These are phyloP conservation scores for Aphanocladium album DNA, from an alignment of 2,329 filamentous ascomycete genomes.

Conservation along the genomic window DNA sequence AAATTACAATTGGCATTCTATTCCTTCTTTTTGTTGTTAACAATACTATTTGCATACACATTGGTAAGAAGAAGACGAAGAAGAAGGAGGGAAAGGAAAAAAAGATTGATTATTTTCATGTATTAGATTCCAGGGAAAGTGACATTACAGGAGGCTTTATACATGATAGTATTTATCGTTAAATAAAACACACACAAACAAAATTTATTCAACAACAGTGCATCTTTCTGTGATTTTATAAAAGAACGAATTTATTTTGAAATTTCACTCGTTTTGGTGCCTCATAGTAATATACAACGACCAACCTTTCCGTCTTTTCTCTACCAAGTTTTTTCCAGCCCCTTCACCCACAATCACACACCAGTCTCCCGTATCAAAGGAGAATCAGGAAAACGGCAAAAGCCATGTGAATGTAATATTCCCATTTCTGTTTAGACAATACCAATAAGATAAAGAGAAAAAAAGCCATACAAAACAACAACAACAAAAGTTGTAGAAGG, in stretches of 20 bases:
- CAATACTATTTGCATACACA: no score
- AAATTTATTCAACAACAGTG: no score
- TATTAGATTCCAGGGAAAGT: background rate
- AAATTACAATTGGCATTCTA: background rate
- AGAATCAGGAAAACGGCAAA: no score
- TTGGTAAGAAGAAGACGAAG: background rate
- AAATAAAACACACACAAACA: background rate
- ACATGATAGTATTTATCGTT: no score
- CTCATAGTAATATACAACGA: background rate
- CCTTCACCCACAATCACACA: background rate
- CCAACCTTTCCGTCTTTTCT: background rate
- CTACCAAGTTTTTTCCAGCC: background rate
- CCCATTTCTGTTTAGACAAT: slow-evolving; percentile 10
- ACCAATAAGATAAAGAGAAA: slow-evolving; percentile 2
- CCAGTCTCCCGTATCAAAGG: no score
- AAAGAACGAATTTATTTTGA: no score
- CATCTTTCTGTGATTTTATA: no score
- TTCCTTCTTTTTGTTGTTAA: no score
- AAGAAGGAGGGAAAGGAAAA: background rate
- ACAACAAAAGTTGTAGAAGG: background rate
- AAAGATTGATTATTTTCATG: background rate
- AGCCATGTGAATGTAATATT: background rate
- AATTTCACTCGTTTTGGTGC: background rate
- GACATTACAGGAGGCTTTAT: no score
- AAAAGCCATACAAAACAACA: background rate